phyloP scores from a whole-genome alignment of 345 rosid genomes.

The Eucalyptus marginata region DNA sequence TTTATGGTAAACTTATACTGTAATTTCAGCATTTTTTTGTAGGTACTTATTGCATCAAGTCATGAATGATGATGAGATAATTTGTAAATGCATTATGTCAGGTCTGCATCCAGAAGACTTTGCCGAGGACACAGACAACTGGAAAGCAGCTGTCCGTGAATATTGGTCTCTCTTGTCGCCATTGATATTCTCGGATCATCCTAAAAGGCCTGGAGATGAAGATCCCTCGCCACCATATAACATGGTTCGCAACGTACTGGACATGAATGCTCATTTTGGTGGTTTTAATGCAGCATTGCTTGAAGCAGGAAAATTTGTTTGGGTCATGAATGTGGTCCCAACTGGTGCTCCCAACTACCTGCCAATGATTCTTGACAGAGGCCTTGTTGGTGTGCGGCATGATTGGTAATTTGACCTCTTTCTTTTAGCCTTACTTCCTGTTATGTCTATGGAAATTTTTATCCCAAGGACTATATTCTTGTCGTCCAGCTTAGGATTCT shows the following conservation, averaged over 20 bases:
- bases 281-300: slow-evolving; percentile 81
- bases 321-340: slow-evolving; percentile 99
- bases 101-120: slow-evolving; percentile 64
- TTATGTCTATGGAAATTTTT: not conserved
- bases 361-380: slow-evolving; percentile 84
- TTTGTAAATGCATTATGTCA: slow-evolving; percentile 9
- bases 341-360: slow-evolving; percentile 75
- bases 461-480: not conserved
- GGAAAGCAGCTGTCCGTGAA: slow-evolving; percentile 49
- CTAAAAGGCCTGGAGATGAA: slow-evolving; percentile 98
- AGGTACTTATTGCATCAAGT: not conserved
- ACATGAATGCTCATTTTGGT: slow-evolving; percentile 94
- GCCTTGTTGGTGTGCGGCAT: slow-evolving; percentile 83
- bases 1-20: slow-evolving; percentile 42
- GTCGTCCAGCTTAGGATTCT: not conserved
- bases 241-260: slow-evolving; percentile 92
- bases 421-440: not conserved
- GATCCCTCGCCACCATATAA: slow-evolving; percentile 97
- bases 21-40: not conserved
- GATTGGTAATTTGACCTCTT: slow-evolving; percentile 56
- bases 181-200: slow-evolving; percentile 97
- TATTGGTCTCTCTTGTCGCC: slow-evolving; percentile 98
- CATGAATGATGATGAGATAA: not conserved
- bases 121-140: slow-evolving; percentile 46
- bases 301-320: slow-evolving; percentile 71